These are phyloP conservation scores for Fusarium zealandicum DNA, from an alignment of 2,329 filamentous ascomycete species.

Conservation along the genomic window DNA sequence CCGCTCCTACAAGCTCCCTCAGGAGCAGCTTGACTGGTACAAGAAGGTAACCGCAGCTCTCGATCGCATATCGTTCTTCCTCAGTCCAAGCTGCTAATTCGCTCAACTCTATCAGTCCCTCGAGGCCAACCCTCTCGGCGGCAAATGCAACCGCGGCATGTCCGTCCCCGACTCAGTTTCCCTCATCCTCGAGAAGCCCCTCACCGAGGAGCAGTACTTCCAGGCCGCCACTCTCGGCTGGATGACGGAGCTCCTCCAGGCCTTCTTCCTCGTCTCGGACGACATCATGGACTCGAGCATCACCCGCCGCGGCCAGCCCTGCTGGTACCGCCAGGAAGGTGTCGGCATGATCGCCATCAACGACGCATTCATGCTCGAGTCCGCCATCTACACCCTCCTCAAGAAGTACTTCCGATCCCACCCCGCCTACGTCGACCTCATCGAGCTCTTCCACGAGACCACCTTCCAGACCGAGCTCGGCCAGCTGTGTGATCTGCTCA, in stretches of 20 bases:
- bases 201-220: constrained; percentile 86
- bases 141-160: constrained; percentile 99
- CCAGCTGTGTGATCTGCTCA: constrained; percentile 93
- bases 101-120: constrained; percentile 69
- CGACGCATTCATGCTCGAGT: constrained; percentile 95
- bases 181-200: constrained; percentile 73
- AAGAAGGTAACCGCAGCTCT: constrained; percentile 67
- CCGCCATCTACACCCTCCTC: constrained; percentile 86
- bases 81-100: background rate
- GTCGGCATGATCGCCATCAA: constrained; percentile 98
- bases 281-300: constrained; percentile 98
- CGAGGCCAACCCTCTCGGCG: constrained; percentile 85
- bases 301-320: constrained; percentile 91
- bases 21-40: constrained; percentile 85
- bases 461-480: constrained; percentile 95
- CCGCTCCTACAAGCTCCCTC: constrained; percentile 81
- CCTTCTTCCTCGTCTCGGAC: constrained; percentile 98
- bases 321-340: constrained; percentile 91
- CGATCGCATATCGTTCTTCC: background rate
- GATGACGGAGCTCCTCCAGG: constrained; percentile 97
- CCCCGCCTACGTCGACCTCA: constrained; percentile 84
- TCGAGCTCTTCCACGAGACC: constrained; percentile 96
- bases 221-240: constrained; percentile 87
- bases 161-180: constrained; percentile 92
- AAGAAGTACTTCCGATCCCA: constrained; percentile 93